Percentiles rank a stretch among this genome's conserved stretches.
Conservation (phyloP, 1,284 basidiomycete species). For the Ustilago crameri region DNA sequence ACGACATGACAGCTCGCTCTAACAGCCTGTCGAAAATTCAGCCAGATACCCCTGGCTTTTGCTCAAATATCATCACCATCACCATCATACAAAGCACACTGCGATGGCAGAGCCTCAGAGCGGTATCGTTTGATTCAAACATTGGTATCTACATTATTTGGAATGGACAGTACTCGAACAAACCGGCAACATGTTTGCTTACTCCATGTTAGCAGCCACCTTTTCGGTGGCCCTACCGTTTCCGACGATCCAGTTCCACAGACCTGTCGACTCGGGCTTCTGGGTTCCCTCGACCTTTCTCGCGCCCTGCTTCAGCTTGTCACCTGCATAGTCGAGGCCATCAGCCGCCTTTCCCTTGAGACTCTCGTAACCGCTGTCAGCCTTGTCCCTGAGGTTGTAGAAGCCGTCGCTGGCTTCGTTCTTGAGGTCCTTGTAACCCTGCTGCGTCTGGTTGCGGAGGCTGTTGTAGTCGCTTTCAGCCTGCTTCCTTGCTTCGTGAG, state of each 20-base stretch:
- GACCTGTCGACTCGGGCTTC: slow-evolving; percentile 37
- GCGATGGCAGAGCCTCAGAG: neutral
- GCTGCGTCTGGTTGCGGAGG: slow-evolving; percentile 30
- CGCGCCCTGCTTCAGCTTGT: slow-evolving; percentile 42
- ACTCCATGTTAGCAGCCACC: slow-evolving; percentile 46
- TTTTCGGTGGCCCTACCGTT: slow-evolving; percentile 39
- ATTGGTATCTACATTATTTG: neutral
- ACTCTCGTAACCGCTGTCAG: slow-evolving; percentile 36
- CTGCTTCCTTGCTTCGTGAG: slow-evolving; percentile 26
- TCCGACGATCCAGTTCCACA: slow-evolving; percentile 54
- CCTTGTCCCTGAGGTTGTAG: slow-evolving; percentile 39
- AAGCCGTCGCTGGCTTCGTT: slow-evolving; percentile 33
- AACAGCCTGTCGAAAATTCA: too few relatives aligned
- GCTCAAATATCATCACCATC: too few relatives aligned
- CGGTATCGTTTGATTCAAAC: neutral
- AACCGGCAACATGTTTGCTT: too few relatives aligned
- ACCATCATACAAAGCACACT: too few relatives aligned
- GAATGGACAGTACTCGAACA: neutral
- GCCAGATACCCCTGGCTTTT: too few relatives aligned
- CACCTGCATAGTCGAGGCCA: slow-evolving; percentile 43
- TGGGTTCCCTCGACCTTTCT: slow-evolving; percentile 38
- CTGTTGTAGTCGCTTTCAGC: slow-evolving; percentile 36
- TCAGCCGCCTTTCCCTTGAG: slow-evolving; percentile 33
- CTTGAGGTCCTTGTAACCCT: slow-evolving; percentile 43
- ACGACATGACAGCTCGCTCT: too few relatives aligned